Evolutionary conservation across 345 rosid genomes (phyloP).

Genomic region (Pelargonium nanum): DNA sequence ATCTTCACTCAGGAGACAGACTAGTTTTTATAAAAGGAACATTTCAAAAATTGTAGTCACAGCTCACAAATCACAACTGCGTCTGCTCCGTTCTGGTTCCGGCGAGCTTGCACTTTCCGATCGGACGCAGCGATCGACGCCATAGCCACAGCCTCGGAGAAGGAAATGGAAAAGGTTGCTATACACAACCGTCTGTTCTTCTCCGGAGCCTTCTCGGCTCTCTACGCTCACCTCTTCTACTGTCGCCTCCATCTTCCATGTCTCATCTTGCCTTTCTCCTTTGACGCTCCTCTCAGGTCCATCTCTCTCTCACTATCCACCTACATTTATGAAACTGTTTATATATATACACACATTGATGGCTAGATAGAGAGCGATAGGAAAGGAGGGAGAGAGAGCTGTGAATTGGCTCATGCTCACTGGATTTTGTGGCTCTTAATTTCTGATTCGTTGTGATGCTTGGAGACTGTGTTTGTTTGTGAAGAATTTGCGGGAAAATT

Average conservation of each 20-base stretch:
- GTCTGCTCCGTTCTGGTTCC: neutral
- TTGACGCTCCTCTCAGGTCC: conserved; percentile 54
- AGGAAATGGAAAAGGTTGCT: conserved; percentile 40
- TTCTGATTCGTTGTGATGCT: too few relatives aligned
- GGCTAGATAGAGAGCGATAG: too few relatives aligned
- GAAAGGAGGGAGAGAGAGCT: too few relatives aligned
- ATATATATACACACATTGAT: neutral
- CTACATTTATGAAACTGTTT: neutral
- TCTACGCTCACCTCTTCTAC: conserved; percentile 71
- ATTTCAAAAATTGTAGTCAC: too few relatives aligned
- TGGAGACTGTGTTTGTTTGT: too few relatives aligned
- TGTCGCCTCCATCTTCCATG: conserved; percentile 45
- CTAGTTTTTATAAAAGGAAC: too few relatives aligned
- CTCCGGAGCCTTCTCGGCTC: conserved; percentile 77
- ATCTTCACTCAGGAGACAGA: too few relatives aligned
- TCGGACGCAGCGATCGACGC: conserved; percentile 76
- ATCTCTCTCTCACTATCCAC: neutral
- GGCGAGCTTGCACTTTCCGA: conserved; percentile 32
- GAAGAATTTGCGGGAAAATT: too few relatives aligned
- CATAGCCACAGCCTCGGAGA: conserved; percentile 42
- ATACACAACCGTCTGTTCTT: conserved; percentile 76
- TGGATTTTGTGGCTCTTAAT: neutral
- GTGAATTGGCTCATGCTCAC: neutral
- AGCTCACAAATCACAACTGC: neutral
- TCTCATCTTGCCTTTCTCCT: conserved; percentile 71